Evolutionary conservation across 2,329 filamentous ascomycete species (phyloP), one percentile per base, ranked within the genome.

Genomic region (Calonectria multiphialidica): DNA sequence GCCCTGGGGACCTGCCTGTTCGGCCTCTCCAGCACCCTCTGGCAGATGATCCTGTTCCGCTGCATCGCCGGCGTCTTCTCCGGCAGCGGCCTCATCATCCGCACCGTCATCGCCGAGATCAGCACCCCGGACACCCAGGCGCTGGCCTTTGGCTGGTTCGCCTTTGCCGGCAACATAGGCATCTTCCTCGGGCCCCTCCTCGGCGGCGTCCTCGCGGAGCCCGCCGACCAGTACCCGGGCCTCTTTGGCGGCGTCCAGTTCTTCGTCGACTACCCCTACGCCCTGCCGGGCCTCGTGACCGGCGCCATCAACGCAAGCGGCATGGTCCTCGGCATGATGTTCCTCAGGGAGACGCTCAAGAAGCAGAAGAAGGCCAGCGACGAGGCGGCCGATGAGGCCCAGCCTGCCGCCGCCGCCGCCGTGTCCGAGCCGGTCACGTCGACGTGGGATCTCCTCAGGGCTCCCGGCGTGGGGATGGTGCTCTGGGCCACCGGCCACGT

Each of bases 41-140:
- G 88, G 87, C 91, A 96, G 83, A 96, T 96, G 93, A 87, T 95
- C 5, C 47, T 93, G 16, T 92, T 93, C 74, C 88, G 94, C 37
- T 94, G 92, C 76, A 76, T 93, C 18, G 93, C 93, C 0, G 94
- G 94, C 1, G 82, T 94, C 5, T 96, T 96, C 80, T 91, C 92
- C 0, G 94, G 94, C 0, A 93, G 91, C 8, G 87, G 94, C 59
- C 90, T 96, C 66, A 93, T 94, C 7, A 90, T 96, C 68, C 88
- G 94, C 33, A 92, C 94, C 8, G 95, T 96, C 93, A 87, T 96
- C 35, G 89, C 90, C 21, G 94, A 97, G 82, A 90, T 92, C 76
- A 93, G 91, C 81, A 94, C 92, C 0, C 84, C 89, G 6, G 88
- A 89, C 73, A 95, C 92, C 0, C 94, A 96, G 82, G 94, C 94